Evolutionary conservation across 2,329 filamentous ascomycete species (phyloP), one percentile per base, ranked within the genome.

Genomic region (Sphaerulina vaccinii): DNA sequence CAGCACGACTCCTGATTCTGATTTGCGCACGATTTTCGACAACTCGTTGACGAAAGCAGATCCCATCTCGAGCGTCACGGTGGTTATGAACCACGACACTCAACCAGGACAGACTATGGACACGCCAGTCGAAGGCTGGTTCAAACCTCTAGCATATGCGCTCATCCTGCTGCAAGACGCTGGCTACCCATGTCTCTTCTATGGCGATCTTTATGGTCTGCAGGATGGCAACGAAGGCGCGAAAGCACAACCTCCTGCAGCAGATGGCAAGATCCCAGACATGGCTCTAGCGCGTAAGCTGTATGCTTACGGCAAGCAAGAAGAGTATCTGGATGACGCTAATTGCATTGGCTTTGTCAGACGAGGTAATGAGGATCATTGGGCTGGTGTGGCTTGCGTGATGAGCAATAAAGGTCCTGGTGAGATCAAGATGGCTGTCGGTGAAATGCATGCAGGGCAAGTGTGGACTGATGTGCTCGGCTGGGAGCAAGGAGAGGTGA

Each of bases 121-220:
- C 60, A 80, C 82, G 0, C 78, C 79, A 1, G 79, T 89, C 19
- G 78, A 82, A 55, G 76, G 76, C 27, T 85, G 81, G 73, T 88
- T 89, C 75, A 87, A 87, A 66, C 80, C 85, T 0, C 75, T 88
- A 13, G 86, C 85, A 2, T 88, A 89, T 66, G 72, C 84, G 1
- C 73, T 88, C 18, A 87, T 88, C 51, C 78, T 89, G 2, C 80
- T 88, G 21, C 79, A 83, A 18, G 70, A 76, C 42, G 71, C 79
- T 22, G 84, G 83, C 15, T 79, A 83, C 33, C 85, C 85, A 0
- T 87, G 82, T 59, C 70, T 86, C 35, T 88, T 88, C 66, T 87
- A 83, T 60, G 45, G 45, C 7, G 45, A 49, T 16, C 11, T 49
- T 2, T 87, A 83, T 60, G 83, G 84, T 23, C 84, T 87, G 61